Evolutionary conservation across 2,329 filamentous ascomycete genomes (phyloP).

Genomic region (Pseudofabraea citricarpa): DNA sequence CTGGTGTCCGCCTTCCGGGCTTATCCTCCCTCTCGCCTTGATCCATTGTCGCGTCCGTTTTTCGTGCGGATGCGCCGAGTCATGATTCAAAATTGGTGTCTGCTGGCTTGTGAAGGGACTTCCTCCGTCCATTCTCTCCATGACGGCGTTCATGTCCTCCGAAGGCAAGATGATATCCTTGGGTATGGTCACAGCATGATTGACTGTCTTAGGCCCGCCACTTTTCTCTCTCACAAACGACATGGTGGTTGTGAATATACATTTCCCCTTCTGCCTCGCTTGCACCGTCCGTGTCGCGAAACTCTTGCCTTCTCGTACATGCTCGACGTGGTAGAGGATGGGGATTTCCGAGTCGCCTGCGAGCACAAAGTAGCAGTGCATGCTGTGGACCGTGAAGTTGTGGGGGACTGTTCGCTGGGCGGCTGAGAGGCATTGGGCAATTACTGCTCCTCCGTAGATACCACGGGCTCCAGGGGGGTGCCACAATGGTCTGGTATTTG

Average conservation of each 20-base stretch:
- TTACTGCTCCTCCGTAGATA: constrained; percentile 89
- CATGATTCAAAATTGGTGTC: constrained; percentile 51
- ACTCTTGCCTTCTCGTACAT: constrained; percentile 82
- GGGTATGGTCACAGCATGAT: constrained; percentile 63
- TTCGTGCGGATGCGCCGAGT: constrained; percentile 48
- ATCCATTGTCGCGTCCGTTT: constrained; percentile 72
- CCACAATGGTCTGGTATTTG: constrained; percentile 88
- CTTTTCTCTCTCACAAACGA: constrained; percentile 72
- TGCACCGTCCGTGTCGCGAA: constrained; percentile 96
- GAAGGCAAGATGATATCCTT: constrained; percentile 32
- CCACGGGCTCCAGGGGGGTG: constrained; percentile 87
- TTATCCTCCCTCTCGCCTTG: constrained; percentile 69
- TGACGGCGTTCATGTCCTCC: constrained; percentile 37
- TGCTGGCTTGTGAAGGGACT: constrained; percentile 53
- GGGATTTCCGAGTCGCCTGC: constrained; percentile 81
- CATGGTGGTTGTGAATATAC: constrained; percentile 94
- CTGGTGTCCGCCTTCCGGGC: constrained; percentile 64
- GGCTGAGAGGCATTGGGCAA: constrained; percentile 84
- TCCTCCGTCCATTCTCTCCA: constrained; percentile 25
- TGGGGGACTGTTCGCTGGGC: constrained; percentile 81
- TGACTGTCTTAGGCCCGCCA: constrained; percentile 46
- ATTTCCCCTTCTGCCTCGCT: constrained; percentile 78
- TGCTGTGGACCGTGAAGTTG: constrained; percentile 83
- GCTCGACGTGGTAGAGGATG: constrained; percentile 91
- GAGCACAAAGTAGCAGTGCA: constrained; percentile 98